Percentiles rank a stretch among this genome's conserved stretches.
Conservation (phyloP, 768 basidiomycete species). For the Coprinopsis sp. region DNA sequence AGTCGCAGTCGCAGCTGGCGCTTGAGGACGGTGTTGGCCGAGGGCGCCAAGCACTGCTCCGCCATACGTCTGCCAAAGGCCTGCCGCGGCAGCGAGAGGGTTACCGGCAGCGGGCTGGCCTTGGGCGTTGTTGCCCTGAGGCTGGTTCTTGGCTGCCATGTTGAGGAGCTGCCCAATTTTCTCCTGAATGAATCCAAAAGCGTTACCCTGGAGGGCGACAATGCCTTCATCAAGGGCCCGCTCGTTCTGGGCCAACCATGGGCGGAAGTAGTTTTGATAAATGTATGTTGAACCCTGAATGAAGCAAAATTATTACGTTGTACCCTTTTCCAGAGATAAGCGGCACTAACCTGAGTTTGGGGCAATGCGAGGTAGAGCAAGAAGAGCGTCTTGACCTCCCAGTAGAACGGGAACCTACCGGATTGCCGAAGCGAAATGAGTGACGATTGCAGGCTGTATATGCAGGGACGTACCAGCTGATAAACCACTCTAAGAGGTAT, state of each 20-base stretch:
- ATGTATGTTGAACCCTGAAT: slow-evolving; percentile 63
- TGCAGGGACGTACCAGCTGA: slow-evolving; percentile 52
- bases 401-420: slow-evolving; percentile 78
- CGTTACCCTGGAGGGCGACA: slow-evolving; percentile 47
- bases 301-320: slow-evolving; percentile 8
- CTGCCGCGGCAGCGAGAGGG: slow-evolving; percentile 5
- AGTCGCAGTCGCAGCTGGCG: too few species aligned
- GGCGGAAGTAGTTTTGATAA: slow-evolving; percentile 55
- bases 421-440: slow-evolving; percentile 16
- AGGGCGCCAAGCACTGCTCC: slow-evolving; percentile 29
- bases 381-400: slow-evolving; percentile 66
- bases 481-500: slow-evolving; percentile 55
- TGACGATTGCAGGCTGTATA: slow-evolving; percentile 8
- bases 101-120: background rate
- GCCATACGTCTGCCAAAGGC: slow-evolving; percentile 38
- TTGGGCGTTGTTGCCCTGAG: slow-evolving; percentile 16
- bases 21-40: too few species aligned
- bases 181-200: slow-evolving; percentile 49
- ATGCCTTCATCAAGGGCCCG: slow-evolving; percentile 57
- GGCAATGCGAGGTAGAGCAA: slow-evolving; percentile 65
- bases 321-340: background rate
- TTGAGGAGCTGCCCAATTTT: slow-evolving; percentile 48
- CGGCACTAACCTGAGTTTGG: slow-evolving; percentile 53
- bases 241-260: slow-evolving; percentile 58
- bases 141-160: slow-evolving; percentile 41